Evolutionary conservation across 345 rosid species (phyloP).

Genomic region (Corchorus olitorius): DNA sequence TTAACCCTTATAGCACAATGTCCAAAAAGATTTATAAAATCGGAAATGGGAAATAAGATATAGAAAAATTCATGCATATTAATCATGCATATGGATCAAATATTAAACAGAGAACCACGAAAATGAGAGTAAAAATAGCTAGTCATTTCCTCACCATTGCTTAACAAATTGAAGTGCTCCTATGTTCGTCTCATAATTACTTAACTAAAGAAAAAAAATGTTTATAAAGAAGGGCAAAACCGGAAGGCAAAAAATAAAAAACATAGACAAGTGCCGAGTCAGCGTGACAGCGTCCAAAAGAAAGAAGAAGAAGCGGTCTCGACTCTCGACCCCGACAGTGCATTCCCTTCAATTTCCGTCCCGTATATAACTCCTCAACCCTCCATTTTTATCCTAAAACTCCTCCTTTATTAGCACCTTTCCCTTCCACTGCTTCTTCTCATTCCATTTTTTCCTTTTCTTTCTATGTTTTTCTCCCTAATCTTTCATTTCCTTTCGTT

Average conservation of each 20-base stretch:
- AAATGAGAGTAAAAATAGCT: too few species aligned
- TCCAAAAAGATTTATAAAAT: too few species aligned
- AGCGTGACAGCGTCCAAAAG: conserved; percentile 26
- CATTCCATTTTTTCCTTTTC: not conserved
- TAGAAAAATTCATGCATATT: too few species aligned
- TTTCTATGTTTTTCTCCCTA: not conserved
- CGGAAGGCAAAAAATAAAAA: not conserved
- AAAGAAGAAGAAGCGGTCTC: conserved; percentile 33
- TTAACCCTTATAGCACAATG: too few species aligned
- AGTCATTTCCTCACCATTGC: too few species aligned
- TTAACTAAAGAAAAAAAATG: not conserved
- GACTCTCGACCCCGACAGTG: conserved; percentile 39
- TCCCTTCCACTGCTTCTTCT: too few species aligned
- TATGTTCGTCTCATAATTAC: too few species aligned
- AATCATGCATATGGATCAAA: too few species aligned
- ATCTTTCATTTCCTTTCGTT: conserved; percentile 10
- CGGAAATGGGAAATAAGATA: too few species aligned
- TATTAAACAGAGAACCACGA: too few species aligned
- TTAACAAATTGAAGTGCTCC: too few species aligned
- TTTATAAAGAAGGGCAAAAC: not conserved
- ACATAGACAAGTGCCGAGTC: conserved; percentile 11
- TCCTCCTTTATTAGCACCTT: too few species aligned
- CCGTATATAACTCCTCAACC: conserved; percentile 22
- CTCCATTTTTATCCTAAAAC: conserved; percentile 13
- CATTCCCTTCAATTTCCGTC: conserved; percentile 28